Base-by-base conservation (phyloP, 192 early-diverging fungal species). In the Backusella macrospora region DNA sequence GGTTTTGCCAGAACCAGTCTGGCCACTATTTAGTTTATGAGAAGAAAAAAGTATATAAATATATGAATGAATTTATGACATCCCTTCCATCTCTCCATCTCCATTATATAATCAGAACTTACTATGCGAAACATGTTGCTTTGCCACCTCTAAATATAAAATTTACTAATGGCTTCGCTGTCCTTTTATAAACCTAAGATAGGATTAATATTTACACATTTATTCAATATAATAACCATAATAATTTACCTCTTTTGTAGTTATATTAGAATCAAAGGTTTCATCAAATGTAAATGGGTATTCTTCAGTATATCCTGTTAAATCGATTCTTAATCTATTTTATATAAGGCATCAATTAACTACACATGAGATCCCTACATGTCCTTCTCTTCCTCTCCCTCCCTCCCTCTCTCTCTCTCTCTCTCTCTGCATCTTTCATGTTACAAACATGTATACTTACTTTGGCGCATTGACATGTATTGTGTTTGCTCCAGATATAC, bases 71-170 rank as follows among this genome's bases (percentile, higher is more conserved):
- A 62, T 2, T n/a, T n/a, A 62, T n/a, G 26, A 3, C 14, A 62
- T n/a, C n/a, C 5, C 3, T 4, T 7, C 14, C n/a, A 23, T 7
- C 4, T 9, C 4, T 23, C 45, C 16, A 18, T 9, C 4, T n/a
- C 9, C 8, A 13, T 14, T 15, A 39, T 26, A 39, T 48, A 23
- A 44, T 0, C 15, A 16, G 18, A 34, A 86, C 88, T 80, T 91
- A 93, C 92, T 98, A 98, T 64, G 96, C 98, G 92, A 99, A 99
- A 76, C 96, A 98, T 8, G 98, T 99, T 0, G 96, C 96, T 72
- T 98, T 98, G 52, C 98, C 96, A 6, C 98, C 98, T n/a, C 81
- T 79, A 65, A 99, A 98, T 10, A 98, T 89, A 82, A 96, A 98
- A 65, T 96, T 90, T 1, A 99, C 96, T 44, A 99, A 82, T 1